Percentiles rank a stretch among this genome's conserved stretches.
Evolutionary conservation across 2,329 filamentous ascomycete species (phyloP).

Genomic region (Pseudopyricularia javanii): DNA sequence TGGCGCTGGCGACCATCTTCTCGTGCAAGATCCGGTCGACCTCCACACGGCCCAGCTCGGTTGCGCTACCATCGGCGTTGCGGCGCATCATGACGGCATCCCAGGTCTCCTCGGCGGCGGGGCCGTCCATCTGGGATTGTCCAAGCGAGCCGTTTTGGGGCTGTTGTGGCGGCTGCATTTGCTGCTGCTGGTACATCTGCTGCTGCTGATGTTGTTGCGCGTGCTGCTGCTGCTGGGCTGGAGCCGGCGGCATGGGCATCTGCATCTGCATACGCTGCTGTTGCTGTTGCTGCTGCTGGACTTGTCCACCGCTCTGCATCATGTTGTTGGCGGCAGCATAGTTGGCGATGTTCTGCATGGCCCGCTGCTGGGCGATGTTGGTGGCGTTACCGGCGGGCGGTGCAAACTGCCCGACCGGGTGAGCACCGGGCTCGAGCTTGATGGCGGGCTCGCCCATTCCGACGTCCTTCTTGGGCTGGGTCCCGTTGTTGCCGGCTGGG

Average conservation of each 20-base stretch:
- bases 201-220: too few relatives aligned
- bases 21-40: conserved; percentile 60
- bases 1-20: conserved; percentile 53
- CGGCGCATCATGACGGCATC: conserved; percentile 47
- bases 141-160: conserved; percentile 28
- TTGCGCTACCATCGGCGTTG: conserved; percentile 37
- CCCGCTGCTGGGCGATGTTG: conserved; percentile 26
- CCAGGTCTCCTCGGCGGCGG: conserved; percentile 43
- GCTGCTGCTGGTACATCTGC: conserved; percentile 17
- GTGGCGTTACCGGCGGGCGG: conserved; percentile 9
- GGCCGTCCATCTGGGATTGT: conserved; percentile 62
- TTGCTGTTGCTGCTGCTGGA: conserved; percentile 6
- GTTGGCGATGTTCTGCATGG: conserved; percentile 41
- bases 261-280: conserved; percentile 5
- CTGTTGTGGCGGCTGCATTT: conserved; percentile 15
- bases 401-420: conserved; percentile 11
- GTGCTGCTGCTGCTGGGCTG: conserved; percentile 4
- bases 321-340: conserved; percentile 55
- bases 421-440: conserved; percentile 33
- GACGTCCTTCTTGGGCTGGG: conserved; percentile 13
- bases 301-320: conserved; percentile 32
- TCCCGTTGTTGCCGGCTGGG: conserved; percentile 13
- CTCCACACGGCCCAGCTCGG: conserved; percentile 45
- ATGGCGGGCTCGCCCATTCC: conserved; percentile 32
- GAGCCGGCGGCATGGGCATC: conserved; percentile 4